Percentiles rank a stretch among this genome's conserved stretches.
These are phyloP conservation scores for Lentinula guzmanii DNA, from an alignment of 768 basidiomycete species.

Conservation along the genomic window DNA sequence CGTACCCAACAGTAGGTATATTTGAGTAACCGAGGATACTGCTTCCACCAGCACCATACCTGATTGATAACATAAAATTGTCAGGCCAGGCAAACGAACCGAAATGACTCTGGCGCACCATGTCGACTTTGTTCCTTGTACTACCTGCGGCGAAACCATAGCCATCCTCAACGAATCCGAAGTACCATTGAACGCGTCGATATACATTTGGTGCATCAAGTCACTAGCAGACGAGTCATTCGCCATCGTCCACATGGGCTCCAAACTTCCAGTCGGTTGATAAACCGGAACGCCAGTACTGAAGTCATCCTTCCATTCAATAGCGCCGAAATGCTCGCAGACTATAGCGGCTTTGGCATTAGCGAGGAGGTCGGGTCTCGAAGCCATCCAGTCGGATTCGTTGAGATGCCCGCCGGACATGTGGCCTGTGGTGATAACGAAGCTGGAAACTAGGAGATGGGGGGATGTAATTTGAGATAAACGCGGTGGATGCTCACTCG, in stretches of 20 bases:
- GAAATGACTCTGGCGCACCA: slow-evolving; percentile 12
- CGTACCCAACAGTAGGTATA: slow-evolving; percentile 23
- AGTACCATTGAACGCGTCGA: slow-evolving; percentile 21
- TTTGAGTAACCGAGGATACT: slow-evolving; percentile 18
- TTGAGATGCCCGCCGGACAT: slow-evolving; percentile 22
- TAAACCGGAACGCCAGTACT: slow-evolving; percentile 15
- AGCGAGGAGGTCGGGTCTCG: slow-evolving; percentile 16
- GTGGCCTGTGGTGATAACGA: slow-evolving; percentile 23
- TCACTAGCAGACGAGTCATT: slow-evolving; percentile 18
- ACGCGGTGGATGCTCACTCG: slow-evolving; percentile 13
- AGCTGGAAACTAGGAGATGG: slow-evolving; percentile 9
- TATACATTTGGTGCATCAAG: slow-evolving; percentile 18
- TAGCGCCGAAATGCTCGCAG: slow-evolving; percentile 24
- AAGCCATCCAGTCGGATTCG: slow-evolving; percentile 22
- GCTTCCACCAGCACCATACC: slow-evolving; percentile 26
- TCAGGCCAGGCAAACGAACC: background rate
- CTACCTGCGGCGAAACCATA: slow-evolving; percentile 19
- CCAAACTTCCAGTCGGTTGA: slow-evolving; percentile 18
- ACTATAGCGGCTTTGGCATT: slow-evolving; percentile 23
- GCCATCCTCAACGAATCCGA: slow-evolving; percentile 21
- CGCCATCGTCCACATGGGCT: slow-evolving; percentile 29
- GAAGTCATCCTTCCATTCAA: slow-evolving; percentile 23
- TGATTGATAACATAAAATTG: background rate
- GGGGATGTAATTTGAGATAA: background rate
- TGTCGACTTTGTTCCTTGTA: slow-evolving; percentile 12